Conservation (phyloP, 2,329 filamentous ascomycete genomes). For the Blastomyces gilchristii region DNA sequence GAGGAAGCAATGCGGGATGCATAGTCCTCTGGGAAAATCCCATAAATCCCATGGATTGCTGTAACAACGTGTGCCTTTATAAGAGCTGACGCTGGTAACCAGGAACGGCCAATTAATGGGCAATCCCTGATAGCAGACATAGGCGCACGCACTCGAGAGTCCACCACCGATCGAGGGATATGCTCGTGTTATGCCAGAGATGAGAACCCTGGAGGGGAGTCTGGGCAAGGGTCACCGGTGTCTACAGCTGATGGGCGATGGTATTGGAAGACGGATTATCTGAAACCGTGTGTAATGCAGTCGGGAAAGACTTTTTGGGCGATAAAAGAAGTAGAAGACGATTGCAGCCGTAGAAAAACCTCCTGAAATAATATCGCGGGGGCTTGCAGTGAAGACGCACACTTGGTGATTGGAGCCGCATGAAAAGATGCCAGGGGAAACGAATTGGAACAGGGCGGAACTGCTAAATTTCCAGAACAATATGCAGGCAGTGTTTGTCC, state of each 20-base stretch:
- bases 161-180: background rate
- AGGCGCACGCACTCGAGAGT: background rate
- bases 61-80: background rate
- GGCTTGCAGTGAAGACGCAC: background rate
- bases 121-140: background rate
- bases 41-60: background rate
- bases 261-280: background rate
- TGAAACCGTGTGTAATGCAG: background rate
- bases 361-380: background rate
- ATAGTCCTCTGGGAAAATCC: background rate
- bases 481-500: background rate
- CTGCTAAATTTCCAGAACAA: background rate
- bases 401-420: background rate
- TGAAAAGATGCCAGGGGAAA: background rate
- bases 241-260: background rate
- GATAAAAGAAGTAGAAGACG: background rate
- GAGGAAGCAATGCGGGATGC: background rate
- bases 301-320: background rate
- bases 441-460: background rate
- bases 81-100: background rate
- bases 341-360: background rate
- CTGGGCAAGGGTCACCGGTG: background rate
- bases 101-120: background rate
- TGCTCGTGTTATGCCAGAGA: background rate
- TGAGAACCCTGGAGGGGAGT: no score